Base-by-base conservation (phyloP, 2,329 filamentous ascomycete genomes). In the Thelonectria rubi region DNA sequence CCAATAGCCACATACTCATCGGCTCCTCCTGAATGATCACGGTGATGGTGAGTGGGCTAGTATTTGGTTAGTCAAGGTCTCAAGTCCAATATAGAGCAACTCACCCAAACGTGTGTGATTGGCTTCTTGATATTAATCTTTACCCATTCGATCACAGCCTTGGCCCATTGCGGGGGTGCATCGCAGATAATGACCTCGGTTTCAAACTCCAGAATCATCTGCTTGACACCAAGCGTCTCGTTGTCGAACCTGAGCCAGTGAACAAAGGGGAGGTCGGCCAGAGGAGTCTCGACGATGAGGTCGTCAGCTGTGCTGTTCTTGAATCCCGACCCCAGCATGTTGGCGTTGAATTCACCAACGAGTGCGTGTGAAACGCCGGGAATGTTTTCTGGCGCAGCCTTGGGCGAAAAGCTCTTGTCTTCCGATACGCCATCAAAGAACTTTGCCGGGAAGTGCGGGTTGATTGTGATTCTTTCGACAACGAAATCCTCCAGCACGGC, bases 171-270 rank as follows among this genome's bases (percentile, higher is more conserved):
- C 0, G 55, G 60, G 1, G 65, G 60, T 0, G 65, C 65, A 32
- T 68, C 65, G 1, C 63, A 63, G 1, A 68, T 60, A 39, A 66
- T 62, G 0, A 66, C 57, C 2, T 66, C 55, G 0, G 52, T 49
- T n/a, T 68, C 57, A 39, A 68, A 66, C 48, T 64, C 65, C 8
- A 68, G 46, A 2, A 68, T 47, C 8, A 66, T 47, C 21, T 68
- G 58, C 7, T 68, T 68, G 0, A 64, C 54, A 0, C 65, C 60
- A 9, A 66, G 40, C 8, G 26, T 32, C 2, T 51, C 55, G 2
- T 54, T 43, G 0, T 68, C 53, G 0, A 66, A 4, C 4, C 68
- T 39, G 1, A 68, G 24, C 65, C 65, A 68, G 10, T 64, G 47
- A 3, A 66, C 32, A 7, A 58, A 49, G 0, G 39, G 7, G 0